phyloP scores from a whole-genome alignment of 345 rosid species.

The Capsella bursapastoris region DNA sequence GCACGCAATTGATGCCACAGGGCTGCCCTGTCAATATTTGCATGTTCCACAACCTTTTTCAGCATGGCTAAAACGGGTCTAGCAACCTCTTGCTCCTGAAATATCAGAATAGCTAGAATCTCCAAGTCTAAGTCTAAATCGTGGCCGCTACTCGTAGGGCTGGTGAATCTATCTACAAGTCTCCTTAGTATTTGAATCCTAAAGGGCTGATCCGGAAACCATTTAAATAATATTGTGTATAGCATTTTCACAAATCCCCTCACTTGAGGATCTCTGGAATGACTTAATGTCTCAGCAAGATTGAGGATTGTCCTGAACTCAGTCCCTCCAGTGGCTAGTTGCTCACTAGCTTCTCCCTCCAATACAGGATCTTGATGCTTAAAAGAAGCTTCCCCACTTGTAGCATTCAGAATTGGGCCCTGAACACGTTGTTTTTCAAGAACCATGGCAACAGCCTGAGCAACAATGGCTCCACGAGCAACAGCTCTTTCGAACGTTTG shows the following conservation, averaged over 20 bases:
- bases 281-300: constrained; percentile 92
- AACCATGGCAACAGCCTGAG: constrained; percentile 81
- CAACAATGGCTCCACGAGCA: constrained; percentile 77
- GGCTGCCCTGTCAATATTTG: constrained; percentile 89
- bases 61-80: constrained; percentile 82
- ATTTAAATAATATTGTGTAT: constrained; percentile 79
- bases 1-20: constrained; percentile 92
- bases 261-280: constrained; percentile 71
- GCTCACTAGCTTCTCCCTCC: constrained; percentile 73
- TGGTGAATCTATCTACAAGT: constrained; percentile 85
- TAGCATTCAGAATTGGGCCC: constrained; percentile 56
- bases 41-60: constrained; percentile 87
- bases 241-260: constrained; percentile 86
- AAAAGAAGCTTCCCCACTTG: constrained; percentile 57
- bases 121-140: constrained; percentile 80
- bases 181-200: constrained; percentile 82
- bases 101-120: constrained; percentile 76
- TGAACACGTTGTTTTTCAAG: constrained; percentile 79
- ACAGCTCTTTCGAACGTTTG: constrained; percentile 95
- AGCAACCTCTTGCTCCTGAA: constrained; percentile 80
- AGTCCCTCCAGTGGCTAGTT: constrained; percentile 60
- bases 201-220: constrained; percentile 81
- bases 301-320: constrained; percentile 81
- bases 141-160: constrained; percentile 60
- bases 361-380: constrained; percentile 58